Base-by-base conservation (phyloP, 1,284 basidiomycete genomes). In the Apiotrichum montevideense region DNA sequence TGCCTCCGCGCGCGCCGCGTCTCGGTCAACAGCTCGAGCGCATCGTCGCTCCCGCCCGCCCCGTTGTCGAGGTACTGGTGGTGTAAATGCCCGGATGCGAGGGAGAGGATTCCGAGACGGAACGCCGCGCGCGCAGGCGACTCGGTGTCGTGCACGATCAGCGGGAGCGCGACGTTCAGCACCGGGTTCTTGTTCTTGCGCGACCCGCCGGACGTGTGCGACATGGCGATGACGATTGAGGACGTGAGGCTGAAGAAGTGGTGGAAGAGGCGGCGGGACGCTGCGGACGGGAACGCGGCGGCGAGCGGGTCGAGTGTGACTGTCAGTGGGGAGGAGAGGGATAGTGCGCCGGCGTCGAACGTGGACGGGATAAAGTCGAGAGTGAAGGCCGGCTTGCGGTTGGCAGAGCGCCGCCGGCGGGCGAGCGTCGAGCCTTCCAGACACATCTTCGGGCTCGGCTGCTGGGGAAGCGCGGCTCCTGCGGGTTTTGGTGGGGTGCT, bases 261-360 rank as follows among this genome's bases (percentile, higher is more conserved):
- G 35, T 60, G 63, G 46, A 64, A 64, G 3, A 64, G 58, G 11
- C 50, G 52, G 3, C 57, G 52, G n/a, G 56, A 57, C 13, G 55
- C 46, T 6, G 58, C 45, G 1, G 61, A 60, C 5, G 63, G 63
- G 44, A 64, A 64, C 35, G 58, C 54, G 29, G 35, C 29, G 13
- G 49, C 46, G 35, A 59, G 32, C 0, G 58, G 55, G 14, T 64
- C 59, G 3, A 40, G 15, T 37, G 57, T 32, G 15, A 11, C 2
- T 11, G 9, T 11, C 6, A 52, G 33, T 39, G 51, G 51, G 4
- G 42, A 9, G 15, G 42, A 9, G 11, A 52, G 15, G 29, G 51
- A 44, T 4, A 51, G 50, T 7, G n/a, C 34, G 32, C n/a, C 35
- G 14, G 9, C 7, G 42, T 52, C 42, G 3, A 49, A 8, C 7